phyloP scores from a whole-genome alignment of 805 yeast species.

The Ogataea degrootiae region DNA sequence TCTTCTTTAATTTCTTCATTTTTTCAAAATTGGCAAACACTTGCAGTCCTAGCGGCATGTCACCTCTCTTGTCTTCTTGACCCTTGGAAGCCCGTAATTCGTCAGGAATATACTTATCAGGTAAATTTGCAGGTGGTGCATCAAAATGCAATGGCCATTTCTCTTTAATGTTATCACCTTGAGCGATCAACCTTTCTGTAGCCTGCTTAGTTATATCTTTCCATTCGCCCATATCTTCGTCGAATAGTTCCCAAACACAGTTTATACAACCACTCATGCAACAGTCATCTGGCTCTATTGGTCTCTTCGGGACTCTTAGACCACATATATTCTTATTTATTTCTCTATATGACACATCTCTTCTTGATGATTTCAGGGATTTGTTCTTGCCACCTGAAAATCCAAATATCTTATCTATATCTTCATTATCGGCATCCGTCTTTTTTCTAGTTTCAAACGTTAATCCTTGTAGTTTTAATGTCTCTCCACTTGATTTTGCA shows the following conservation, averaged over 20 bases:
- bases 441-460: constrained; percentile 25
- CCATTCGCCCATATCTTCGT: constrained; percentile 88
- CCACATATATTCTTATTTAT: constrained; percentile 48
- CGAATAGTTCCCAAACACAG: constrained; percentile 93
- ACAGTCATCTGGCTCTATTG: constrained; percentile 90
- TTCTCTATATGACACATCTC: constrained; percentile 33
- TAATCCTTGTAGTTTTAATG: constrained; percentile 4
- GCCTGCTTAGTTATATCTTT: constrained; percentile 55
- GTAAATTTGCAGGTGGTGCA: constrained; percentile 43
- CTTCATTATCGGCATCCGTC: constrained; percentile 13
- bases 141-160: constrained; percentile 66
- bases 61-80: constrained; percentile 38
- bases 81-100: constrained; percentile 25
- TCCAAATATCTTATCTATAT: constrained; percentile 27
- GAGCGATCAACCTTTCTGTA: constrained; percentile 32
- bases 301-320: constrained; percentile 73
- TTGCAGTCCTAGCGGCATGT: constrained; percentile 69
- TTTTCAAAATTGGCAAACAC: constrained; percentile 85
- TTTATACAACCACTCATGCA: constrained; percentile 97
- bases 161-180: constrained; percentile 41
- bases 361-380: constrained; percentile 29
- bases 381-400: constrained; percentile 27
- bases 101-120: constrained; percentile 39
- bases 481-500: constrained; percentile 11
- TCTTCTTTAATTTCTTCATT: constrained; percentile 27